phyloP scores from a whole-genome alignment of 1,284 basidiomycete species.

The Apiotrichum akiyoshidainum region DNA sequence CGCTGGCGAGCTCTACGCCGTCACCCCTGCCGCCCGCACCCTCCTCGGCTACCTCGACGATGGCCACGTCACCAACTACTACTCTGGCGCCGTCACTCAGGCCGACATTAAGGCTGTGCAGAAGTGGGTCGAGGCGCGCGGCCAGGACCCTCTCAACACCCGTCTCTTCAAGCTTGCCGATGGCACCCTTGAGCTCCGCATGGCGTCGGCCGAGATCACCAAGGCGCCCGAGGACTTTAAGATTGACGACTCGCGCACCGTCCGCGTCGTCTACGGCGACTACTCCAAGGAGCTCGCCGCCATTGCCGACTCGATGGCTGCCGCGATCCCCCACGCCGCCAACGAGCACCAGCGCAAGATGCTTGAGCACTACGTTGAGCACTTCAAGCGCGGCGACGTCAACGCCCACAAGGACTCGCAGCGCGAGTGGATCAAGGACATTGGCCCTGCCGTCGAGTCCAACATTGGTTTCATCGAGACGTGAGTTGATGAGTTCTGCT shows the following conservation, averaged over 20 bases:
- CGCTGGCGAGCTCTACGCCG: conserved; percentile 15
- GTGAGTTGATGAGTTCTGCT: not conserved
- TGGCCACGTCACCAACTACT: conserved; percentile 22
- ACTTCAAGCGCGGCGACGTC: conserved; percentile 73
- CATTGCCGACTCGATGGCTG: conserved; percentile 15
- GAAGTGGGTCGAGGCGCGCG: conserved; percentile 14
- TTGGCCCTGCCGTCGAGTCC: conserved; percentile 70
- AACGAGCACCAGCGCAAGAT: conserved; percentile 69
- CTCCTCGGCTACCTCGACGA: conserved; percentile 21
- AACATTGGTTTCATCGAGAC: conserved; percentile 57
- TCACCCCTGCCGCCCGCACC: conserved; percentile 13
- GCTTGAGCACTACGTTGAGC: conserved; percentile 73
- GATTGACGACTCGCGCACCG: conserved; percentile 10
- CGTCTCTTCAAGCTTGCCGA: conserved; percentile 19
- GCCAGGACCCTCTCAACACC: conserved; percentile 19
- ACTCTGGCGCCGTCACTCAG: conserved; percentile 14
- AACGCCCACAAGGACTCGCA: conserved; percentile 72
- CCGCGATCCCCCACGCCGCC: conserved; percentile 69
- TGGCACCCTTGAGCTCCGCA: conserved; percentile 19
- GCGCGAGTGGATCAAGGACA: conserved; percentile 75
- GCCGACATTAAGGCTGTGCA: conserved; percentile 21
- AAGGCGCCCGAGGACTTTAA: conserved; percentile 5
- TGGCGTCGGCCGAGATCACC: conserved; percentile 12
- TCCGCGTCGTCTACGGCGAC: conserved; percentile 21
- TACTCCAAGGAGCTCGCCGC: conserved; percentile 9